These are phyloP conservation scores for Lactarius psammicola DNA, from an alignment of 768 basidiomycete genomes.

Conservation along the genomic window DNA sequence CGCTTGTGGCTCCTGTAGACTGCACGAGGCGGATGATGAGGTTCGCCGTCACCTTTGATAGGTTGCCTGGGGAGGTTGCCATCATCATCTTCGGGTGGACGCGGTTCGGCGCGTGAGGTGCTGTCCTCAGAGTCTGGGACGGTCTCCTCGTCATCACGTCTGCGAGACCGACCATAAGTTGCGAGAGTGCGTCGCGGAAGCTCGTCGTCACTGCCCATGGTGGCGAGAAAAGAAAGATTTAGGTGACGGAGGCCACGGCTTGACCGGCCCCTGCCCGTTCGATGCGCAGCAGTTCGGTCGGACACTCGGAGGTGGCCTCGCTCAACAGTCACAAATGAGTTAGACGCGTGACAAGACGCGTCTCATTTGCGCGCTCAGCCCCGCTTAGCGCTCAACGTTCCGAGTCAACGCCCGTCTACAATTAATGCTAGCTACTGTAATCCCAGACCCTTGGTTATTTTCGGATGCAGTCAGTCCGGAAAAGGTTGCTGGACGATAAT, in stretches of 20 bases:
- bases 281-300: neutral
- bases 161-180: conserved; percentile 21
- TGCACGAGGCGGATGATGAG: conserved; percentile 21
- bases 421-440: neutral
- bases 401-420: neutral
- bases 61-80: conserved; percentile 7
- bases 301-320: conserved; percentile 2
- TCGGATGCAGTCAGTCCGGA: conserved; percentile 4
- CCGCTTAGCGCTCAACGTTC: neutral
- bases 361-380: neutral
- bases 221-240: conserved; percentile 9
- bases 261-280: conserved; percentile 13
- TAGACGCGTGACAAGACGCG: conserved; percentile 28
- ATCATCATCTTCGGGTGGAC: conserved; percentile 10
- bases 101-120: neutral
- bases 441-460: neutral
- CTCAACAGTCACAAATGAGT: conserved; percentile 27
- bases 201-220: conserved; percentile 31
- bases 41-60: neutral
- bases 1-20: conserved; percentile 14
- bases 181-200: conserved; percentile 36
- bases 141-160: conserved; percentile 21
- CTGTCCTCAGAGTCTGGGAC: conserved; percentile 29
- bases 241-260: conserved; percentile 3
- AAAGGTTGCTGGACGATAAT: neutral